Conservation (phyloP, 2,329 filamentous ascomycete genomes). For the Reticulascus tulasneorum region DNA sequence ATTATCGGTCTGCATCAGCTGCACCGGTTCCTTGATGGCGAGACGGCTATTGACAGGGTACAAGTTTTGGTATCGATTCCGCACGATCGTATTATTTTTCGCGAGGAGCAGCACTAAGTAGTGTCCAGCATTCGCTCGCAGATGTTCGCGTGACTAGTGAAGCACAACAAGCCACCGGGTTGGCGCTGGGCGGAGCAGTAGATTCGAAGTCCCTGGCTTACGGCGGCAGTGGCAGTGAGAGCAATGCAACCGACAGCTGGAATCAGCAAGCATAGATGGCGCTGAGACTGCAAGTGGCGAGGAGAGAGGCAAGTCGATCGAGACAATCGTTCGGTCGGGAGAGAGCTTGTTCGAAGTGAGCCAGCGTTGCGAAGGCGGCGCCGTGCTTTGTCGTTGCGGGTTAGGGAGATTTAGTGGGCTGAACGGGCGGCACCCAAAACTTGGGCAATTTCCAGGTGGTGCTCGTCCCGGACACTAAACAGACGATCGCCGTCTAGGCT, state of each 20-base stretch:
- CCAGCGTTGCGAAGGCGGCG: slow-evolving; percentile 9
- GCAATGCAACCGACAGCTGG: too few species aligned
- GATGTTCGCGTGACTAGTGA: slow-evolving; percentile 11
- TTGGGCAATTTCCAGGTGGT: slow-evolving; percentile 6
- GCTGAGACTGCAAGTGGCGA: too few species aligned
- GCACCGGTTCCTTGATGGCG: slow-evolving; percentile 5
- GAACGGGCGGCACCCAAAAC: slow-evolving; percentile 12
- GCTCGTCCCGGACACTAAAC: too few species aligned
- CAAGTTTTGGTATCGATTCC: slow-evolving; percentile 10
- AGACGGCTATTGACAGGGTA: slow-evolving; percentile 9
- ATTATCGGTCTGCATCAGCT: slow-evolving; percentile 17
- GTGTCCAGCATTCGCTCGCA: slow-evolving; percentile 7
- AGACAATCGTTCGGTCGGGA: too few species aligned
- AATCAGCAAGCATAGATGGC: too few species aligned
- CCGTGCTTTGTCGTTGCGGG: slow-evolving; percentile 11
- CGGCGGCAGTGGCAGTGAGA: too few species aligned
- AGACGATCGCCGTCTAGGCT: too few species aligned
- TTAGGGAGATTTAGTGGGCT: slow-evolving; percentile 16
- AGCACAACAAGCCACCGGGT: slow-evolving; percentile 10
- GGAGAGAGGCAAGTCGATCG: too few species aligned
- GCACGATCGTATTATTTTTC: slow-evolving; percentile 12
- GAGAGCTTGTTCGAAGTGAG: too few species aligned
- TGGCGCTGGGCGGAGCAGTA: slow-evolving; percentile 11
- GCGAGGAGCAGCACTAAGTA: slow-evolving; percentile 10
- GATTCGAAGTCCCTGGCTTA: too few species aligned